Conservation (phyloP, 2,329 filamentous ascomycete genomes). For the Diplodia corticola region DNA sequence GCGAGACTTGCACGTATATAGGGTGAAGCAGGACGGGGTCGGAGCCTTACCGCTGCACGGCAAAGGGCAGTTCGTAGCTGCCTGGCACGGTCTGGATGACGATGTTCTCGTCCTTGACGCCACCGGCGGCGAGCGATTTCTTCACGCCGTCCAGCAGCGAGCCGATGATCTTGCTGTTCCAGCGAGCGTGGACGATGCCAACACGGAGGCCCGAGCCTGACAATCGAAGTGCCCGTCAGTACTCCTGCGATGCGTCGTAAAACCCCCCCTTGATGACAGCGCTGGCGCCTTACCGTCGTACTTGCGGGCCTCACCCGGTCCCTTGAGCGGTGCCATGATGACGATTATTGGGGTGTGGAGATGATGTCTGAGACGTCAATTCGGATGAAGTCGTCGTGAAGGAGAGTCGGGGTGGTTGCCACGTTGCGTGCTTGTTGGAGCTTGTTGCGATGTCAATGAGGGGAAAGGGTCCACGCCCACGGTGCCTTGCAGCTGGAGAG, state of each 20-base stretch:
- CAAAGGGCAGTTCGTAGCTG: constrained; percentile 90
- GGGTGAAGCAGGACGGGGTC: neutral
- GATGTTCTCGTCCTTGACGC: constrained; percentile 86
- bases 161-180: constrained; percentile 88
- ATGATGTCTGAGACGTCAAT: neutral
- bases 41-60: constrained; percentile 71
- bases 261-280: neutral
- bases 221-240: constrained; percentile 65
- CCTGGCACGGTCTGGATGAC: constrained; percentile 87
- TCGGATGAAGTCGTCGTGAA: neutral
- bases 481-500: constrained; percentile 13
- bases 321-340: constrained; percentile 51
- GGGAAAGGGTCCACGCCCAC: constrained; percentile 7
- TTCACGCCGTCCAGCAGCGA: constrained; percentile 79
- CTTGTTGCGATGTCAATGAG: constrained; percentile 17
- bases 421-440: constrained; percentile 7
- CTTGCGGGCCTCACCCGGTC: constrained; percentile 59
- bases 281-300: constrained; percentile 53
- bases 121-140: constrained; percentile 72
- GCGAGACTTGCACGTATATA: neutral
- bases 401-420: neutral
- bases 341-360: neutral
- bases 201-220: constrained; percentile 72
- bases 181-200: constrained; percentile 92
- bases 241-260: neutral